Evolutionary conservation across 495 filamentous ascomycete genomes (phyloP).

Genomic region (Echria macrotheca): DNA sequence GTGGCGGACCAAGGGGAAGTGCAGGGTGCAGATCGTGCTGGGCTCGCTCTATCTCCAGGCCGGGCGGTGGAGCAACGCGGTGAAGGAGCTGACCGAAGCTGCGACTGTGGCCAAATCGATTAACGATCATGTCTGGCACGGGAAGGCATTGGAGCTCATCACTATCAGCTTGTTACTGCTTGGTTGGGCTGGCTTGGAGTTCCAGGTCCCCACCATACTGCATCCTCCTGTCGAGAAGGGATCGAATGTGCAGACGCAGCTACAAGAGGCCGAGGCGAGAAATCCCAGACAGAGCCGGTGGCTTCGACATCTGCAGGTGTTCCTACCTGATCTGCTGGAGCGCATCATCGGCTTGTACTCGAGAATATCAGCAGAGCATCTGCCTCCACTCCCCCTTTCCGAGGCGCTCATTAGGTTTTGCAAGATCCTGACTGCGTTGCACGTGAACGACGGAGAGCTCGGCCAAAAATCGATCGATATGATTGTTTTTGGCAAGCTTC

Average conservation of each 20-base stretch:
- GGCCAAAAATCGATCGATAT: conserved; percentile 61
- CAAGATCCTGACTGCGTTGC: conserved; percentile 64
- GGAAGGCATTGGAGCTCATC: conserved; percentile 85
- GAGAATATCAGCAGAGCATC: conserved; percentile 71
- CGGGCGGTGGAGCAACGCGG: conserved; percentile 82
- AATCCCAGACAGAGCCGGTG: conserved; percentile 38
- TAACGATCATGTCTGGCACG: conserved; percentile 94
- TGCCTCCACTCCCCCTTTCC: conserved; percentile 75
- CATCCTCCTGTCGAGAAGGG: conserved; percentile 44
- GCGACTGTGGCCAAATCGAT: conserved; percentile 69
- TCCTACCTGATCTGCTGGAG: conserved; percentile 58
- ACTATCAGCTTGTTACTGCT: conserved; percentile 77
- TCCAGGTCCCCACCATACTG: conserved; percentile 61
- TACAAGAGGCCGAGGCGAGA: conserved; percentile 39
- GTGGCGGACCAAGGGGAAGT: conserved; percentile 75
- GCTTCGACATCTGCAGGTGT: conserved; percentile 37
- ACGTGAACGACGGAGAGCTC: conserved; percentile 62
- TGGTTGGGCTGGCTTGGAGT: conserved; percentile 80
- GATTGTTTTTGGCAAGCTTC: conserved; percentile 47
- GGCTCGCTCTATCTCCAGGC: conserved; percentile 83
- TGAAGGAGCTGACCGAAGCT: conserved; percentile 79
- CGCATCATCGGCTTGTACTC: conserved; percentile 79
- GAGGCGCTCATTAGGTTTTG: conserved; percentile 77
- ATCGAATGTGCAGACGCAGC: conserved; percentile 38
- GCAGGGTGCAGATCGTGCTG: conserved; percentile 71